Percentiles rank a stretch among this genome's conserved stretches.
Evolutionary conservation across 2,329 filamentous ascomycete species (phyloP).

Genomic region (Nemania sp.): DNA sequence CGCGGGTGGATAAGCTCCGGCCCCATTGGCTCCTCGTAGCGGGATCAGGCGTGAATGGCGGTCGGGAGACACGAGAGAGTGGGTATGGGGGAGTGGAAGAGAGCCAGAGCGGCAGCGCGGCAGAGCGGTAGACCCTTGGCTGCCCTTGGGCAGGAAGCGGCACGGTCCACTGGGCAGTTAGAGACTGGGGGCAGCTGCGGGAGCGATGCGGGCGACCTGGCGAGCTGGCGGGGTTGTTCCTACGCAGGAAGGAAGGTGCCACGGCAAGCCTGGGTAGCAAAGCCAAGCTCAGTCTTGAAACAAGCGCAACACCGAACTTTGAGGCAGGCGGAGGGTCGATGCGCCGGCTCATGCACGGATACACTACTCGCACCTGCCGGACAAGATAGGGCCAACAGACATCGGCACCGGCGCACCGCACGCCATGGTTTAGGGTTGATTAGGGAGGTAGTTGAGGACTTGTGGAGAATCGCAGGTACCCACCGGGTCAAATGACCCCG

Average conservation of each 20-base stretch:
- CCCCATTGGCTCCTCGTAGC: no score
- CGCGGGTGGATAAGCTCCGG: neutral
- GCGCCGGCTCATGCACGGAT: neutral
- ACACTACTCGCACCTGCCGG: neutral
- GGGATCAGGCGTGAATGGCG: no score
- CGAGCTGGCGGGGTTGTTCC: neutral
- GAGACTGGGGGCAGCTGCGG: neutral
- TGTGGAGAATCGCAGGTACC: neutral
- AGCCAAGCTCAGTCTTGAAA: constrained; percentile 17
- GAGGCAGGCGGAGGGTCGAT: neutral
- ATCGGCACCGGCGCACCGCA: neutral
- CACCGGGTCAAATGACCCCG: neutral
- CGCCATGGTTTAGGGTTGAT: neutral
- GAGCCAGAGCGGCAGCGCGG: no score
- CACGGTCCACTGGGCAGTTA: neutral
- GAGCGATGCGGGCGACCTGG: neutral
- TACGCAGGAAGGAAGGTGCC: constrained; percentile 6
- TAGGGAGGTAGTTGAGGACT: neutral
- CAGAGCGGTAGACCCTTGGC: no score
- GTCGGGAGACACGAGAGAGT: no score
- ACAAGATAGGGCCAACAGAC: neutral
- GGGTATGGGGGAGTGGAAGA: no score
- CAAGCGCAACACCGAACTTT: neutral
- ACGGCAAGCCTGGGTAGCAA: constrained; percentile 5
- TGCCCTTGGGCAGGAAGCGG: neutral